A percentile compares a stretch with the other conserved stretches of the same genome.
phyloP scores from a whole-genome alignment of 192 early-diverging fungal species.

The Dispira simplex region DNA sequence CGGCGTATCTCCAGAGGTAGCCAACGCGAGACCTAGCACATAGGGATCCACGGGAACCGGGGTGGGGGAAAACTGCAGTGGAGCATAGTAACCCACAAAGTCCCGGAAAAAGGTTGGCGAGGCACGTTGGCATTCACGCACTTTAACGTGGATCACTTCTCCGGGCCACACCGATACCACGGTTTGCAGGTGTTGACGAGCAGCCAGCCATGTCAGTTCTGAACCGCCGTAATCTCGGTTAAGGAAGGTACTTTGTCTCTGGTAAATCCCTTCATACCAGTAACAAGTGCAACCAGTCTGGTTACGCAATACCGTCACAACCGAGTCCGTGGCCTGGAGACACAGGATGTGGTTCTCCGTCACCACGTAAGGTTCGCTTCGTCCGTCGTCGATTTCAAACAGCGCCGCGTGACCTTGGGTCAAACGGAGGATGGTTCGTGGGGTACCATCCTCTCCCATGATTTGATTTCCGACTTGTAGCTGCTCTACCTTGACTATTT shows the following conservation, averaged over 20 bases:
- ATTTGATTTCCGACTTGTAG: slow-evolving; percentile 20
- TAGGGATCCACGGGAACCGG: slow-evolving; percentile 3
- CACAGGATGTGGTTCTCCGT: slow-evolving; percentile 19
- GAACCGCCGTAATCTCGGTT: neutral
- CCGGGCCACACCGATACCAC: slow-evolving; percentile 1
- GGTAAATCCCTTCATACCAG: neutral
- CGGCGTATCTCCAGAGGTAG: no score
- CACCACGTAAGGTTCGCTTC: slow-evolving; percentile 7
- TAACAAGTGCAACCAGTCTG: neutral
- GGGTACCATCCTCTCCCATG: slow-evolving; percentile 28
- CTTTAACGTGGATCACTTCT: slow-evolving; percentile 1
- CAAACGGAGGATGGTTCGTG: slow-evolving; percentile 20
- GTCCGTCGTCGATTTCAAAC: neutral
- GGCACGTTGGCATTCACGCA: neutral
- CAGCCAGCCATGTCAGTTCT: neutral
- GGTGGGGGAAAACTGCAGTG: neutral
- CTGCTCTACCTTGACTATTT: slow-evolving; percentile 17
- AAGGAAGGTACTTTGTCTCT: neutral
- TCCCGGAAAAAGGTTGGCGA: neutral
- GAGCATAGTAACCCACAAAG: neutral
- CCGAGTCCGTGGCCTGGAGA: neutral
- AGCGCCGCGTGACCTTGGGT: neutral
- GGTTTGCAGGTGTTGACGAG: neutral
- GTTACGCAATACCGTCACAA: neutral
- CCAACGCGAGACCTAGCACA: neutral